phyloP scores from a whole-genome alignment of 2,329 filamentous ascomycete genomes.

The Paecilomyces dactylethromorphus region DNA sequence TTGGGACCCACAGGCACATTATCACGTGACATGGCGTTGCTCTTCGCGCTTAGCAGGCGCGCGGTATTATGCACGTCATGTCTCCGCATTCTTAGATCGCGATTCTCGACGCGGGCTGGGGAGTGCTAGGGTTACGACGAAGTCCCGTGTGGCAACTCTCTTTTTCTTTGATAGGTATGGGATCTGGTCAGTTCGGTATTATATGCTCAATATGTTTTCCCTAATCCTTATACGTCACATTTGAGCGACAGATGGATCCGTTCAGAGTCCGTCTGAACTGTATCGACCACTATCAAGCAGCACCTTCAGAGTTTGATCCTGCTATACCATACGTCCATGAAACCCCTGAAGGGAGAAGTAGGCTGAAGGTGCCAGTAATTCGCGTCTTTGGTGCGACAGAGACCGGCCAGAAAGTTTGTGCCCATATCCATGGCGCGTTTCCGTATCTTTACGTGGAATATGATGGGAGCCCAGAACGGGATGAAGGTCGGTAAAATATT shows the following conservation, averaged over 20 bases:
- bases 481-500: constrained; percentile 53
- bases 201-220: background rate
- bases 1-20: background rate
- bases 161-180: background rate
- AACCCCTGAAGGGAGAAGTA: constrained; percentile 52
- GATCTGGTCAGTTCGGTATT: background rate
- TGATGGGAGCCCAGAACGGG: constrained; percentile 57
- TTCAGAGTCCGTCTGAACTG: constrained; percentile 93
- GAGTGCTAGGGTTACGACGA: background rate
- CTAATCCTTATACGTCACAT: background rate
- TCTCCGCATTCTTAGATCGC: background rate
- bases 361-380: constrained; percentile 75
- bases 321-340: constrained; percentile 61
- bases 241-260: constrained; percentile 51
- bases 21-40: constrained; percentile 24
- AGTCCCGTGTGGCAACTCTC: background rate
- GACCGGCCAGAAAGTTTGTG: constrained; percentile 91
- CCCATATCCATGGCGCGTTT: constrained; percentile 90
- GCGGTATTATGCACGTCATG: constrained; percentile 8
- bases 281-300: constrained; percentile 87
- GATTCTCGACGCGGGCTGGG: constrained; percentile 1
- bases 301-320: constrained; percentile 74
- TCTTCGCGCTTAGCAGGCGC: constrained; percentile 15
- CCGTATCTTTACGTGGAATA: constrained; percentile 95
- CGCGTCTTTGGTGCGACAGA: constrained; percentile 89